phyloP scores from a whole-genome alignment of 2,329 filamentous ascomycete species.

The Talaromyces atroroseus region DNA sequence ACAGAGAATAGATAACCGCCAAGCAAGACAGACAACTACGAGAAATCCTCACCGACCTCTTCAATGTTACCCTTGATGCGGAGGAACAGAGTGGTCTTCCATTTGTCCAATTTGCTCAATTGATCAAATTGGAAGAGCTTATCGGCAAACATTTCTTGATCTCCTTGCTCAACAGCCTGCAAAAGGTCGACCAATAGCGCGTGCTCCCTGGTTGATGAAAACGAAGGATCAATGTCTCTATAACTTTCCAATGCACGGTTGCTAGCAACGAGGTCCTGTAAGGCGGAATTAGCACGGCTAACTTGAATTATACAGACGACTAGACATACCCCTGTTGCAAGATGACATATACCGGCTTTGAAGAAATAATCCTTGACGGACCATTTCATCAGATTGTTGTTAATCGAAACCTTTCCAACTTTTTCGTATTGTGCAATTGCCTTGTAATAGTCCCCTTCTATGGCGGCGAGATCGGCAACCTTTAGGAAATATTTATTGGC shows the following conservation, averaged over 20 bases:
- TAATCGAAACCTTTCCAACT: conserved; percentile 70
- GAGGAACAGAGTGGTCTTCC: conserved; percentile 85
- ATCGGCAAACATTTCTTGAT: conserved; percentile 78
- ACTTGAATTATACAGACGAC: neutral
- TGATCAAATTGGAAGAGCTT: conserved; percentile 87
- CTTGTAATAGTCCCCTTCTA: conserved; percentile 78
- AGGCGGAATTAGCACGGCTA: neutral
- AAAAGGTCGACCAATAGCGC: conserved; percentile 73
- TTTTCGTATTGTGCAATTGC: conserved; percentile 78
- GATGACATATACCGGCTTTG: conserved; percentile 87
- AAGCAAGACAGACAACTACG: conserved; percentile 36
- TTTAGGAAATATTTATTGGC: conserved; percentile 94
- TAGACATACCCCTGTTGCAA: conserved; percentile 53
- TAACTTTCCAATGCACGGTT: conserved; percentile 79
- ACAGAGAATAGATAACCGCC: neutral
- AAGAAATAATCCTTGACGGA: conserved; percentile 93
- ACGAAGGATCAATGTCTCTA: conserved; percentile 70
- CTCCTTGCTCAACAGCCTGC: conserved; percentile 68
- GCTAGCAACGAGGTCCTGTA: conserved; percentile 66
- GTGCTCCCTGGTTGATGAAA: conserved; percentile 71
- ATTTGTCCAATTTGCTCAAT: conserved; percentile 89
- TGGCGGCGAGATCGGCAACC: conserved; percentile 77
- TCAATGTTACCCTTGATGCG: conserved; percentile 80
- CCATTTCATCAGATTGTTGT: conserved; percentile 90
- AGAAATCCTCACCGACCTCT: conserved; percentile 63